Percentiles rank a stretch among this genome's conserved stretches.
Conservation (phyloP, 192 early-diverging fungal genomes). For the Phlyctochytrium bullatum region DNA sequence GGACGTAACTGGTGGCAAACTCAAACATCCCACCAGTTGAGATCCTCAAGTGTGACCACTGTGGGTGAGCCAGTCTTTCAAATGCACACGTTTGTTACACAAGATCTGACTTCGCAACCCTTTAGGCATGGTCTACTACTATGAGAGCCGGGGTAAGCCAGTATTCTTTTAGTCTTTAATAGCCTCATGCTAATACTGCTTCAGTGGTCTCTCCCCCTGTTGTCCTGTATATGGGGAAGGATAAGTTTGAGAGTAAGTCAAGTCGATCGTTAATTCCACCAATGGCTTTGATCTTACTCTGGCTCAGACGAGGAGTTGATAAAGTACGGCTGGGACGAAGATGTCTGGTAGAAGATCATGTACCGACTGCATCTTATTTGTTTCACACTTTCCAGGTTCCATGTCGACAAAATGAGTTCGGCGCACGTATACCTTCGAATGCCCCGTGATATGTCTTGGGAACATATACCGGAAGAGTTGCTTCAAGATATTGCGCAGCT, state of each 20-base stretch:
- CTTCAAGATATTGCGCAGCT: constrained; percentile 88
- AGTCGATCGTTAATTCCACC: too few relatives aligned
- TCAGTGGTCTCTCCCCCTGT: constrained; percentile 41
- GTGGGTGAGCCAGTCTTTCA: too few relatives aligned
- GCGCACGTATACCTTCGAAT: constrained; percentile 97
- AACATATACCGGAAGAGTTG: constrained; percentile 67
- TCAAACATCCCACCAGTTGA: too few relatives aligned
- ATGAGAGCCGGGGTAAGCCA: too few relatives aligned
- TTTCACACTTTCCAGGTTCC: constrained; percentile 80
- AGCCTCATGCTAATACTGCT: neutral
- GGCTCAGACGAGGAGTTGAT: constrained; percentile 80
- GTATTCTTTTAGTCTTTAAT: too few relatives aligned
- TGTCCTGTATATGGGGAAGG: constrained; percentile 94
- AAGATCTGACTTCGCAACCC: too few relatives aligned
- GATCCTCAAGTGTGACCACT: too few relatives aligned
- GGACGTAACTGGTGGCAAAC: too few relatives aligned
- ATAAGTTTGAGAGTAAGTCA: constrained; percentile 91
- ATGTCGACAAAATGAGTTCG: constrained; percentile 95
- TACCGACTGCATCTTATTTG: constrained; percentile 10
- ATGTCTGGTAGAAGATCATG: constrained; percentile 66
- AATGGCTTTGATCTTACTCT: constrained; percentile 15
- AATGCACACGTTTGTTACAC: too few relatives aligned
- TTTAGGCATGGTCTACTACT: too few relatives aligned
- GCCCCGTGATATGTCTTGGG: constrained; percentile 65
- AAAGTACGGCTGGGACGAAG: constrained; percentile 91